A percentile compares a stretch with the other conserved stretches of the same genome.
Evolutionary conservation across 345 rosid species (phyloP).

Genomic region (Boechera stricta): DNA sequence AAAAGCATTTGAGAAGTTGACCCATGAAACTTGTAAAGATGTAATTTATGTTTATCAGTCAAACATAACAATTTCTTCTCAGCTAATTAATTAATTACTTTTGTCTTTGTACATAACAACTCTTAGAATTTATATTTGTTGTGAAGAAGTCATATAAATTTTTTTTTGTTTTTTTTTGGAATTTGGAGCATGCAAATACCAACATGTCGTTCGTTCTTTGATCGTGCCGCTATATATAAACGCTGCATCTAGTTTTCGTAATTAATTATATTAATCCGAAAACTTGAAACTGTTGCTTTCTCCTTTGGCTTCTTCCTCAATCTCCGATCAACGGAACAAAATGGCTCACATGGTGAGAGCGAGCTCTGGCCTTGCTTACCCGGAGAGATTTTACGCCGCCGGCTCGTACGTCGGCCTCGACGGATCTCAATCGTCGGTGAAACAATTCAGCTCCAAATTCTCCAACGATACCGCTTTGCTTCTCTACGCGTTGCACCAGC

Average conservation of each 20-base stretch:
- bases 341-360: conserved; percentile 70
- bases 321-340: conserved; percentile 20
- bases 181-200: neutral
- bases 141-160: no score
- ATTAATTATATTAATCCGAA: neutral
- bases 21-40: no score
- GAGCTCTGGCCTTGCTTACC: conserved; percentile 88
- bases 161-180: no score
- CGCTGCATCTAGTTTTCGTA: neutral
- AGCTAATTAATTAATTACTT: no score
- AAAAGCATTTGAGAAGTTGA: no score
- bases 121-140: no score
- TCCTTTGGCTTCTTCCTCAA: neutral
- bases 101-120: no score
- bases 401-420: conserved; percentile 78
- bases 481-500: conserved; percentile 80
- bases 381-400: conserved; percentile 88
- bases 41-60: no score
- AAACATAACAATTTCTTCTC: no score
- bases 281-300: conserved; percentile 5
- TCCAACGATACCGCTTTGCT: conserved; percentile 75
- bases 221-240: conserved; percentile 29
- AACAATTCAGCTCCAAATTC: conserved; percentile 65
- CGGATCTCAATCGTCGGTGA: conserved; percentile 62
- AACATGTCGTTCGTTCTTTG: neutral